Conservation (phyloP, 139 green algal genomes). For the Micractinium conductrix region DNA sequence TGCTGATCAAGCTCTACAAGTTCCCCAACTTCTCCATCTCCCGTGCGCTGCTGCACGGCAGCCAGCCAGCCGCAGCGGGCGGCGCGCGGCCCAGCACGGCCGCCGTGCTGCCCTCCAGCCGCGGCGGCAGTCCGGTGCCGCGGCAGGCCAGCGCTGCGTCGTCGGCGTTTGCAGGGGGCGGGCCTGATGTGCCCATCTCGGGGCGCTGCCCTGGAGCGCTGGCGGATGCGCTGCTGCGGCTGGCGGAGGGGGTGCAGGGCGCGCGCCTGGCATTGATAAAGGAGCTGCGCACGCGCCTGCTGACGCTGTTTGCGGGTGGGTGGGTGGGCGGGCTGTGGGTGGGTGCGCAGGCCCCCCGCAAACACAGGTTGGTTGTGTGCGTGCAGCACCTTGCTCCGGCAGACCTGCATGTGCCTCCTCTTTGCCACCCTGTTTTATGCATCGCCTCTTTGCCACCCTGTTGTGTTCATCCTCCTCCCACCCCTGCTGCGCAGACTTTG, state of each 20-base stretch:
- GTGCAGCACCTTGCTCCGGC: too few relatives aligned
- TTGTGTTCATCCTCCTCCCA: too few relatives aligned
- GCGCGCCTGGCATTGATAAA: conserved; percentile 33
- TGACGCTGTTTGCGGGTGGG: conserved; percentile 73
- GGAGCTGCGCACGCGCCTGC: conserved; percentile 69
- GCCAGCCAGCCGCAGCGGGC: neutral
- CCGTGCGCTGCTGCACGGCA: conserved; percentile 45
- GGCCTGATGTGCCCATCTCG: conserved; percentile 29
- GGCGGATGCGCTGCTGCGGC: conserved; percentile 49
- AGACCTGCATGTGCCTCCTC: too few relatives aligned
- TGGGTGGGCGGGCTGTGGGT: too few relatives aligned
- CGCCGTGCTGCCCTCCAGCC: neutral
- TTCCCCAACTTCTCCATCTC: conserved; percentile 45
- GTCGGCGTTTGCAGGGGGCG: neutral
- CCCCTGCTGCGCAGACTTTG: conserved; percentile 32
- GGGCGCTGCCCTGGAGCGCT: conserved; percentile 55
- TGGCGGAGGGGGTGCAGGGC: conserved; percentile 45
- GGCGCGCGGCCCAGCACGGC: neutral
- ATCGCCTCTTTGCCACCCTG: too few relatives aligned
- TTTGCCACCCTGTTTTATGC: too few relatives aligned
- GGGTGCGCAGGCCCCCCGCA: too few relatives aligned
- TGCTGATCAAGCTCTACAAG: conserved; percentile 68
- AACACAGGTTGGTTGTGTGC: too few relatives aligned
- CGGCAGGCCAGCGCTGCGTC: neutral
- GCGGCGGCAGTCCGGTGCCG: neutral